These are phyloP conservation scores for Rhodotorula toruloides DNA, from an alignment of 768 basidiomycete genomes.

Conservation along the genomic window DNA sequence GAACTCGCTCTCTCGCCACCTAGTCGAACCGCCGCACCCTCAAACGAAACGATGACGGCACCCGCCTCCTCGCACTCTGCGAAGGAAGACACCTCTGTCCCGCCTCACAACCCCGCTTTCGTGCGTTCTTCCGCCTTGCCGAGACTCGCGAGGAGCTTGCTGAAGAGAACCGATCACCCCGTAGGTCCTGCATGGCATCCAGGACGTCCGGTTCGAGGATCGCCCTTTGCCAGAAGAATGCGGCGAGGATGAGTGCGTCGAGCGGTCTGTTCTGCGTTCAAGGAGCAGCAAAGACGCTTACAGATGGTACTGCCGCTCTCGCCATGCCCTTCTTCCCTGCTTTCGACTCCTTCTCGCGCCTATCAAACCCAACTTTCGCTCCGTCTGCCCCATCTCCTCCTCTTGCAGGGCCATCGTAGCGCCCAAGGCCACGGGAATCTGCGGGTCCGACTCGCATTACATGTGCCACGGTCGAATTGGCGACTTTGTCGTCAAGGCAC, in stretches of 20 bases:
- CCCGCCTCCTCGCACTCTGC: too few relatives aligned
- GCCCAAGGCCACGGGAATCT: constrained; percentile 55
- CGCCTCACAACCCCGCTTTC: too few relatives aligned
- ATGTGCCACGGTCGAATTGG: constrained; percentile 66
- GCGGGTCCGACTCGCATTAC: constrained; percentile 62
- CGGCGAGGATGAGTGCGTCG: constrained; percentile 42
- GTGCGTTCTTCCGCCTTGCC: too few relatives aligned
- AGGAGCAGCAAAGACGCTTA: background rate
- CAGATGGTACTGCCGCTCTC: background rate
- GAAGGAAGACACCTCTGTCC: too few relatives aligned
- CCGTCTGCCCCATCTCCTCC: constrained; percentile 46
- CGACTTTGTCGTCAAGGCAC: constrained; percentile 70
- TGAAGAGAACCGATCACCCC: too few relatives aligned
- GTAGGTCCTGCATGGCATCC: constrained; percentile 60
- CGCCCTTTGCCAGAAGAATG: constrained; percentile 68
- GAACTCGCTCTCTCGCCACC: too few relatives aligned
- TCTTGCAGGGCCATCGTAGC: constrained; percentile 76
- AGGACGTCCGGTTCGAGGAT: constrained; percentile 66
- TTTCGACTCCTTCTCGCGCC: background rate
- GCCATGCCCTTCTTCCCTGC: too few relatives aligned
- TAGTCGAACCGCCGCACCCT: too few relatives aligned
- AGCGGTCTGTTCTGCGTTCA: background rate
- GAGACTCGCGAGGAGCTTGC: too few relatives aligned
- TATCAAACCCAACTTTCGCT: background rate
- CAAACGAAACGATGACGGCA: too few relatives aligned